A percentile compares a stretch with the other conserved stretches of the same genome.
phyloP scores from a whole-genome alignment of 345 rosid genomes.

The Euclidium syriacum region DNA sequence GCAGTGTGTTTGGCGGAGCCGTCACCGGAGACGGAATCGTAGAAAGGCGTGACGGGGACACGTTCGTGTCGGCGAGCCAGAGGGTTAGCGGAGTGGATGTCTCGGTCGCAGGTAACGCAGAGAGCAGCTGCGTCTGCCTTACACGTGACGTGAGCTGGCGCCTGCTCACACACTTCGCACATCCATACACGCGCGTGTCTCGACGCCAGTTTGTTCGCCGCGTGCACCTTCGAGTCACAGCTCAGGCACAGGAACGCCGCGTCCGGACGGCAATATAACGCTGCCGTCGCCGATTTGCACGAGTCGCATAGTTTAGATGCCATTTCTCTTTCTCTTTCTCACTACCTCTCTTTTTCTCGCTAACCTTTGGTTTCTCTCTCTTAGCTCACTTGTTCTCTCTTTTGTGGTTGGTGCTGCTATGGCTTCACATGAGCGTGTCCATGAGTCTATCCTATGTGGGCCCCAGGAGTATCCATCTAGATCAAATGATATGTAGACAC shows the following conservation, averaged over 20 bases:
- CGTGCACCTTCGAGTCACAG: slow-evolving; percentile 84
- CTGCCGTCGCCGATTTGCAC: slow-evolving; percentile 88
- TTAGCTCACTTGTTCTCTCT: background rate
- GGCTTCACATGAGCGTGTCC: slow-evolving; percentile 29
- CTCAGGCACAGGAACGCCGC: slow-evolving; percentile 80
- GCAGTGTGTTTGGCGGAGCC: slow-evolving; percentile 34
- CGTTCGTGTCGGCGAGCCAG: slow-evolving; percentile 93
- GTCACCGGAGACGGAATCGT: slow-evolving; percentile 45
- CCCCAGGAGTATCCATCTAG: slow-evolving; percentile 38
- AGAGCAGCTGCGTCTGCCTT: slow-evolving; percentile 99
- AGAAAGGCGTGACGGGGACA: slow-evolving; percentile 70
- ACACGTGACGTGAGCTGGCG: slow-evolving; percentile 95
- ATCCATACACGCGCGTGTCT: slow-evolving; percentile 92
- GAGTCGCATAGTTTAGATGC: slow-evolving; percentile 91
- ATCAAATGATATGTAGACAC: slow-evolving; percentile 33
- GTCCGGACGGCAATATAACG: slow-evolving; percentile 84
- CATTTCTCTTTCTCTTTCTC: slow-evolving; percentile 28
- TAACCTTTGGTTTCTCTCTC: background rate
- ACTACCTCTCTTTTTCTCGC: background rate
- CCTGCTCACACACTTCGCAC: slow-evolving; percentile 98
- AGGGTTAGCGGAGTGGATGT: slow-evolving; percentile 95
- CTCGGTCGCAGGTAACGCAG: slow-evolving; percentile 89
- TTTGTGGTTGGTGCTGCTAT: slow-evolving; percentile 28
- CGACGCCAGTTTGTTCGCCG: slow-evolving; percentile 92
- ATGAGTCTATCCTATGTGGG: slow-evolving; percentile 52